Evolutionary conservation across 2,329 filamentous ascomycete genomes (phyloP), one percentile per base, ranked within the genome.

Genomic region (Colletotrichum sp.): DNA sequence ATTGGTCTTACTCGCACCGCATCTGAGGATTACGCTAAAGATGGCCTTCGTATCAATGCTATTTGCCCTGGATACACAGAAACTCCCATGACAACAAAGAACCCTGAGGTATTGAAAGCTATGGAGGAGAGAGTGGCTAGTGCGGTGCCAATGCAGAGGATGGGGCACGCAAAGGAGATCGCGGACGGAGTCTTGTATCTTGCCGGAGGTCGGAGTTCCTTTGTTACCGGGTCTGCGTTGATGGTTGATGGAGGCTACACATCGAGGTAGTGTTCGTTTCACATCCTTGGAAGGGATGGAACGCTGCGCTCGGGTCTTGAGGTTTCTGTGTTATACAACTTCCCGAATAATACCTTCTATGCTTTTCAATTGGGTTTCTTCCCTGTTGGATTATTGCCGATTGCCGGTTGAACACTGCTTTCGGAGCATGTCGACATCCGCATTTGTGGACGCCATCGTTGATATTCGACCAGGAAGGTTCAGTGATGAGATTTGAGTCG

Each of bases 11-110:
- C 75, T 19, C 52, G 61, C 22, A 80, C 55, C 7, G 85, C 85
- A 0, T 85, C 85, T 0, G 85, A 87, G 65, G 86, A 87, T 65
- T 87, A 87, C 75, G 85, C 86, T 1, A 82, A 82, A 3, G 78
- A 84, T 2, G 86, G 87, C 4, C 71, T 87, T 5, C 82, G 85
- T 6, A 81, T 87, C 36, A 86, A 87, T 59, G 83, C 83, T 3
- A 81, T 84, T 9, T 83, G 82, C 8, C 82, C 82, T 0, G 83
- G 82, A 1, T 83, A 81, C 44, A 83, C 79, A 0, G 81, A 82
- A 68, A 84, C 83, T 0, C 81, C 81, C 0, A 79, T 83, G 79
- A 83, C 79, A 3, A 82, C 79, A 0, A 78, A 79, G 55, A 80
- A 80, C 22, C 81, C 81, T 0, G 78, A 79, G 55, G 80, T 78